Conservation (phyloP, 129 eudicot genomes). For the Kitagawia praeruptora region DNA sequence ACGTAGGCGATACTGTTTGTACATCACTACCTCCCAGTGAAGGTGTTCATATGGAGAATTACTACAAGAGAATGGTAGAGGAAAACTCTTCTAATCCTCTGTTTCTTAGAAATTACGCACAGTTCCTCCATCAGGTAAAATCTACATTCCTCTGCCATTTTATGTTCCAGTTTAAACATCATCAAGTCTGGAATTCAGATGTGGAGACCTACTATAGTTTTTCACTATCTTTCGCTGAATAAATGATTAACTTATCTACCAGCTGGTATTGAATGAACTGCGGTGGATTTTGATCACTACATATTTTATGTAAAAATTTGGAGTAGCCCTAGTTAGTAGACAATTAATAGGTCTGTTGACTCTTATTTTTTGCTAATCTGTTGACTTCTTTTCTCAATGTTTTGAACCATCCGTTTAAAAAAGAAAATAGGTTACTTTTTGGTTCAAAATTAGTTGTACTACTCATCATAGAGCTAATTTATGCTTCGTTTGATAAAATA, state of each 20-base stretch:
- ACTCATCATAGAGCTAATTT: too few relatives aligned
- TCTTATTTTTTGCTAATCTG: too few relatives aligned
- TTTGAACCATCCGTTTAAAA: too few relatives aligned
- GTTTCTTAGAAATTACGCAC: conserved; percentile 50
- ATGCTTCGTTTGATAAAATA: neutral
- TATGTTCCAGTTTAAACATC: neutral
- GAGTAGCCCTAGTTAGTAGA: neutral
- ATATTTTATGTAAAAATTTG: too few relatives aligned
- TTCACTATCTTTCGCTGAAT: too few relatives aligned
- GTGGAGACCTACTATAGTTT: neutral
- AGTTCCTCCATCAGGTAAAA: conserved; percentile 52
- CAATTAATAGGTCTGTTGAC: too few relatives aligned
- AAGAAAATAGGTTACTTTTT: too few relatives aligned
- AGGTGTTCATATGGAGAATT: conserved; percentile 16
- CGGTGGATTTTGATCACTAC: too few relatives aligned
- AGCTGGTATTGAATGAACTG: neutral
- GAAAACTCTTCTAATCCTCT: conserved; percentile 37
- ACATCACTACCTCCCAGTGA: neutral
- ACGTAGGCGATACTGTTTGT: neutral
- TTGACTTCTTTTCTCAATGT: too few relatives aligned
- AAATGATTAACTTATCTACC: too few relatives aligned
- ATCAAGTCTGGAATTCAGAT: neutral
- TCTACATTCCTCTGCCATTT: neutral
- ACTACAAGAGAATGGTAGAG: conserved; percentile 37
- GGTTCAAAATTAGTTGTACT: neutral